Base-by-base conservation (phyloP, 2,329 filamentous ascomycete species). In the Helicocarpus griseus region DNA sequence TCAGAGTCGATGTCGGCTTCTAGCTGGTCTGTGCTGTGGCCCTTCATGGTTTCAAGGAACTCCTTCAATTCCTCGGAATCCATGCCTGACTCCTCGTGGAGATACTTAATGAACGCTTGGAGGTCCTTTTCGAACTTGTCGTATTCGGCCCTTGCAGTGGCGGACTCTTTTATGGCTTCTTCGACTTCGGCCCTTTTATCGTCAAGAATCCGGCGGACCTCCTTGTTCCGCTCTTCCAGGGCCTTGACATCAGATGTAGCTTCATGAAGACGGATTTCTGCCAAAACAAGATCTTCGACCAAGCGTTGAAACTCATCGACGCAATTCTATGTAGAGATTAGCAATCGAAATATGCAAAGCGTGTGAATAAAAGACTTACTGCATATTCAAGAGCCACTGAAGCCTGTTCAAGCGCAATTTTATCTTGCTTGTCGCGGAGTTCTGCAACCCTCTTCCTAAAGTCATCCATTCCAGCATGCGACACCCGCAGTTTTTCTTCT, bases 211-310 rank as follows among this genome's bases (percentile, higher is more conserved):
- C 73, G 63, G 50, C 77, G 74, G 53, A 89, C 80, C 45, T 80
- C 74, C 7, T 66, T 60, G 58, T 89, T 88, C 53, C 83, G 82
- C 14, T 73, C 72, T 59, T 80, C 79, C n/a, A 96, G 73, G 5
- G 79, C 79, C 41, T 81, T 75, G 2, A 86, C 68, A 61, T 98
- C 93, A 0, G 89, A 96, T n/a, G 75, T 67, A 1, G 89, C 90
- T 72, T 98, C 93, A 28, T 29, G 41, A 26, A 45, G n/a, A 14
- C 31, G 29, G 31, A 45, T 26, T 31, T 45, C 41, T 13, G 17
- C 17, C 17, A 45, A 19, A 31, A 26, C 41, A 41, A 95, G 77
- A 19, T 69, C 63, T n/a, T 77, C 75, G 6, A 94, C 77, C 4
- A 79, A 73, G 57, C 79, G 76, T 65, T 83, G 44, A 3, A 39